These are phyloP conservation scores for Williopsis jadinii DNA, from an alignment of 1,139 yeast genomes.

Conservation along the genomic window DNA sequence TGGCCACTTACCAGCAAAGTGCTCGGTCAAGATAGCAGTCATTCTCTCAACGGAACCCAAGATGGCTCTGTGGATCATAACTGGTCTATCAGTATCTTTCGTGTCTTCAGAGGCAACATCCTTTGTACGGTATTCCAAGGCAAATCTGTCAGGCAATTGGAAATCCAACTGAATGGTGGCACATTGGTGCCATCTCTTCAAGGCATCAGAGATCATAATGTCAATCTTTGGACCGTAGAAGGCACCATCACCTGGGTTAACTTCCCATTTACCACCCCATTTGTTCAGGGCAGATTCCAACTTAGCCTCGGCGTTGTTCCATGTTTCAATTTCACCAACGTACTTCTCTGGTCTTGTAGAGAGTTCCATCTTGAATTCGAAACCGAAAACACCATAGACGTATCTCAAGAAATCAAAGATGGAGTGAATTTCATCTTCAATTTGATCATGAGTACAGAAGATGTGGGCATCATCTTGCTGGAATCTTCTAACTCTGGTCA, in stretches of 20 bases:
- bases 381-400: slow-evolving; percentile 80
- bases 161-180: slow-evolving; percentile 97
- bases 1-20: slow-evolving; percentile 98
- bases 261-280: slow-evolving; percentile 82
- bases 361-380: slow-evolving; percentile 81
- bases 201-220: slow-evolving; percentile 85
- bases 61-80: slow-evolving; percentile 98
- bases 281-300: slow-evolving; percentile 67
- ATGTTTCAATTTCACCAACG: slow-evolving; percentile 79
- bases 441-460: slow-evolving; percentile 87
- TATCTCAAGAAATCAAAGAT: slow-evolving; percentile 74
- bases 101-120: slow-evolving; percentile 38
- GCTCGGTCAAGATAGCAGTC: slow-evolving; percentile 96
- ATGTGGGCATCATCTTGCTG: slow-evolving; percentile 99
- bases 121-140: slow-evolving; percentile 76
- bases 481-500: slow-evolving; percentile 94
- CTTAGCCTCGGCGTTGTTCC: slow-evolving; percentile 82
- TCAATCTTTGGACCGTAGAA: slow-evolving; percentile 99
- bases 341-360: slow-evolving; percentile 93
- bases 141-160: slow-evolving; percentile 91
- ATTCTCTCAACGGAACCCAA: slow-evolving; percentile 97
- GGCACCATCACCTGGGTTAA: slow-evolving; percentile 97
- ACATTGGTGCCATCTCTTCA: slow-evolving; percentile 94
- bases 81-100: slow-evolving; percentile 55
- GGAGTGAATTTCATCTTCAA: slow-evolving; percentile 71